phyloP scores from a whole-genome alignment of 2,329 filamentous ascomycete genomes.

The Monilinia fructicola region DNA sequence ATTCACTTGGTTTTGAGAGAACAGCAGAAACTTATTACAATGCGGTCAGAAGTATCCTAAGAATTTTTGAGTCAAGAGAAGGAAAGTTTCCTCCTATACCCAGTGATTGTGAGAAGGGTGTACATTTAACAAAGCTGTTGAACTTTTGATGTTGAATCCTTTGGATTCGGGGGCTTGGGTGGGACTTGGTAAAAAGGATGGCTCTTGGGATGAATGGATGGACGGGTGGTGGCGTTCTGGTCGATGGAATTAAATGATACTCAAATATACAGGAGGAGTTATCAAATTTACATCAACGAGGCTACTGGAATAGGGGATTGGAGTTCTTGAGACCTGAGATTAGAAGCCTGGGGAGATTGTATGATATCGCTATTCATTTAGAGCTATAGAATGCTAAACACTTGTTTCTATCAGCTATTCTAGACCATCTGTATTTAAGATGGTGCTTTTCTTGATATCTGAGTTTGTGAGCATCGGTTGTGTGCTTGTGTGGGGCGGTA shows the following conservation, averaged over 20 bases:
- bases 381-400: too few species aligned
- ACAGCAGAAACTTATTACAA: constrained; percentile 39
- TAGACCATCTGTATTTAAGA: too few species aligned
- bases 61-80: constrained; percentile 32
- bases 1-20: constrained; percentile 37
- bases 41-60: constrained; percentile 31
- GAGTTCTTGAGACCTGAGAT: background rate
- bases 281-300: background rate
- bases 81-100: constrained; percentile 34
- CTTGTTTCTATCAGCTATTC: too few species aligned
- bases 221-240: background rate
- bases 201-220: background rate
- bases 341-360: background rate
- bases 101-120: constrained; percentile 39
- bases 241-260: background rate
- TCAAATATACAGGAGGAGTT: background rate
- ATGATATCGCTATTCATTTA: background rate
- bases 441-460: too few species aligned
- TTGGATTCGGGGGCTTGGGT: background rate
- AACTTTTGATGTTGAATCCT: constrained; percentile 26
- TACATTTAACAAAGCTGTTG: constrained; percentile 36
- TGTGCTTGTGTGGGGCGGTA: too few species aligned
- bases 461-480: too few species aligned
- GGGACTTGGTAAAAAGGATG: background rate
- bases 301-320: background rate